A percentile compares a stretch with the other conserved stretches of the same genome.
phyloP scores from a whole-genome alignment of 1,139 yeast genomes.

The Saccharomyces hybrid region DNA sequence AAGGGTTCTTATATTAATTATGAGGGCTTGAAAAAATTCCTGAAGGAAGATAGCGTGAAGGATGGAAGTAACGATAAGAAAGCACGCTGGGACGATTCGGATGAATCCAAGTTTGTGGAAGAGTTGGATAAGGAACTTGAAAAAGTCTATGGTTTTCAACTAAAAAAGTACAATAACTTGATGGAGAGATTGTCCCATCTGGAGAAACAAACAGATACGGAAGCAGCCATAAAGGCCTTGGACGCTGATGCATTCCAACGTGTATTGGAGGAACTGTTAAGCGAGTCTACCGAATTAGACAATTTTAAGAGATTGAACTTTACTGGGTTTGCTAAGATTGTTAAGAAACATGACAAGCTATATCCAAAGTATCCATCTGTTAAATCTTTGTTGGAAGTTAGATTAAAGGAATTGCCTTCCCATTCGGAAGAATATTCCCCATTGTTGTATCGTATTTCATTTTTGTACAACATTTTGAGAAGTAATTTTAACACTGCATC shows the following conservation, averaged over 20 bases:
- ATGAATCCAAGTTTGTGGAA: conserved; percentile 74
- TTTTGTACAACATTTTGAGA: conserved; percentile 71
- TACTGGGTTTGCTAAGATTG: conserved; percentile 91
- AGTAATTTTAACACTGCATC: conserved; percentile 25
- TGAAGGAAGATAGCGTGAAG: conserved; percentile 67
- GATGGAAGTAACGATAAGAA: conserved; percentile 26
- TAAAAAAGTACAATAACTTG: conserved; percentile 59
- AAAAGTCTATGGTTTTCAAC: conserved; percentile 86
- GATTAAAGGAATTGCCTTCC: conserved; percentile 82
- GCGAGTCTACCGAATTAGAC: conserved; percentile 77
- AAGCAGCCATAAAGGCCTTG: conserved; percentile 24
- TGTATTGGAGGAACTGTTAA: conserved; percentile 63
- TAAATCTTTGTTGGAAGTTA: conserved; percentile 77
- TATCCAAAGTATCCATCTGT: conserved; percentile 76
- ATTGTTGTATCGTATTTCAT: conserved; percentile 70
- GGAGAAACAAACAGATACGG: conserved; percentile 40
- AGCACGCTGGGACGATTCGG: conserved; percentile 60
- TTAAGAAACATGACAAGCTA: conserved; percentile 88
- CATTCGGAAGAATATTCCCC: conserved; percentile 95
- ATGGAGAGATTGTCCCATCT: conserved; percentile 55
- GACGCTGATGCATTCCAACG: conserved; percentile 41
- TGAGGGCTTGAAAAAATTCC: conserved; percentile 65
- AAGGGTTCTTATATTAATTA: conserved; percentile 72
- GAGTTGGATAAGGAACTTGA: conserved; percentile 81
- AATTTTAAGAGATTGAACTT: conserved; percentile 84